phyloP scores from a whole-genome alignment of 23 red algal species.

The Cyanidium caldarium region DNA sequence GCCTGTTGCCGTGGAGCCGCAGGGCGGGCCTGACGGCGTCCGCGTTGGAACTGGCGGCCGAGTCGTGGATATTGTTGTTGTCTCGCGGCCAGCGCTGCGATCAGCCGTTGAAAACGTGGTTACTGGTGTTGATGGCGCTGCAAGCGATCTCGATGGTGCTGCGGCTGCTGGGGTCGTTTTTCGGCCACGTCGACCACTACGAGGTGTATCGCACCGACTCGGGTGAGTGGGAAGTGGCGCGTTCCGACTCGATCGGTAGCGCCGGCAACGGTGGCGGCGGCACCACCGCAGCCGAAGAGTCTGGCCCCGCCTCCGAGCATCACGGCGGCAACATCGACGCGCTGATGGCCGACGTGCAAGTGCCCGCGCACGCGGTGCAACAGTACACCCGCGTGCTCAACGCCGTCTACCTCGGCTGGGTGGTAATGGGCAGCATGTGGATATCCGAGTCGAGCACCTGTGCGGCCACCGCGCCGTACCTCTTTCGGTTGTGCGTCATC shows the following conservation, averaged over 20 bases:
- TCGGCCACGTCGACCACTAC: neutral
- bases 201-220: neutral
- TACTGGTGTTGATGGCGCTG: constrained; percentile 51
- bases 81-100: constrained; percentile 41
- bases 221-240: neutral
- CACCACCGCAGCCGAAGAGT: neutral
- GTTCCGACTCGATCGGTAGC: too few species aligned
- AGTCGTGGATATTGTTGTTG: constrained; percentile 39
- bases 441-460: constrained; percentile 64
- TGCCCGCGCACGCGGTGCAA: neutral
- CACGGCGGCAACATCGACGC: neutral
- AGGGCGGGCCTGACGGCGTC: neutral
- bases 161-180: constrained; percentile 6
- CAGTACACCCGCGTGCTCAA: constrained; percentile 51
- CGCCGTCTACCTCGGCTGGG: constrained; percentile 75
- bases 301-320: neutral
- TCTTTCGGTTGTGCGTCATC: constrained; percentile 68
- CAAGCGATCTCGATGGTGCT: constrained; percentile 50
- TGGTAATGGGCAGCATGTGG: constrained; percentile 72
- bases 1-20: constrained; percentile 1
- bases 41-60: constrained; percentile 52
- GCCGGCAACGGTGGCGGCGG: neutral
- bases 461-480: constrained; percentile 50
- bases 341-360: neutral
- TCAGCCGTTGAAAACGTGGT: constrained; percentile 62